These are phyloP conservation scores for Agrostemma githago DNA, from an alignment of 148 eudicot species.

Conservation along the genomic window DNA sequence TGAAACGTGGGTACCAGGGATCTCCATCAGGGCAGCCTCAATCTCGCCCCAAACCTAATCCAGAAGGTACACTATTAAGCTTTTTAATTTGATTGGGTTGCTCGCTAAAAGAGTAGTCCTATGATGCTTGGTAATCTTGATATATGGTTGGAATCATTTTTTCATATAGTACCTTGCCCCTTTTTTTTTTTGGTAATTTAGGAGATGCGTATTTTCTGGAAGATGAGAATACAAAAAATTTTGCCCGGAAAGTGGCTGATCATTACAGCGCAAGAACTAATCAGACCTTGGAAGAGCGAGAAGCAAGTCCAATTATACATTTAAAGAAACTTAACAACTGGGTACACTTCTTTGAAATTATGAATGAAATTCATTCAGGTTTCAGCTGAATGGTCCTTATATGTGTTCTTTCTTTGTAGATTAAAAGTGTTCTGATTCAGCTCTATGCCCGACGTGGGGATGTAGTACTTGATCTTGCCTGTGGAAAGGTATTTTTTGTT, in stretches of 20 bases:
- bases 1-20: slow-evolving; percentile 81
- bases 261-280: slow-evolving; percentile 97
- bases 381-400: not conserved
- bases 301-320: slow-evolving; percentile 96
- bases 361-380: not conserved
- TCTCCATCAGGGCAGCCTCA: slow-evolving; percentile 80
- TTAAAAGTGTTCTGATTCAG: slow-evolving; percentile 95
- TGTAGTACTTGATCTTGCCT: slow-evolving; percentile 97
- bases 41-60: slow-evolving; percentile 63
- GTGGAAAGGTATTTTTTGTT: slow-evolving; percentile 74
- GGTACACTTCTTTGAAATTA: slow-evolving; percentile 38
- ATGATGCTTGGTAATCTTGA: not conserved
- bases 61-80: slow-evolving; percentile 48
- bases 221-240: slow-evolving; percentile 60
- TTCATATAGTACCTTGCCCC: not conserved
- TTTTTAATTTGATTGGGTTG: not conserved
- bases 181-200: slow-evolving; percentile 10
- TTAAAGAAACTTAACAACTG: slow-evolving; percentile 96
- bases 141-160: not conserved
- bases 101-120: not conserved
- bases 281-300: slow-evolving; percentile 92
- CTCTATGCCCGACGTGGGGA: slow-evolving; percentile 75
- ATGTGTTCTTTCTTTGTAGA: slow-evolving; percentile 38
- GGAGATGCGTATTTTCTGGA: slow-evolving; percentile 58
- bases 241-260: slow-evolving; percentile 87